Evolutionary conservation across 352 stramenopile species (phyloP), one percentile per base, ranked within the genome.

Genomic region (Phytophthora cajani): DNA sequence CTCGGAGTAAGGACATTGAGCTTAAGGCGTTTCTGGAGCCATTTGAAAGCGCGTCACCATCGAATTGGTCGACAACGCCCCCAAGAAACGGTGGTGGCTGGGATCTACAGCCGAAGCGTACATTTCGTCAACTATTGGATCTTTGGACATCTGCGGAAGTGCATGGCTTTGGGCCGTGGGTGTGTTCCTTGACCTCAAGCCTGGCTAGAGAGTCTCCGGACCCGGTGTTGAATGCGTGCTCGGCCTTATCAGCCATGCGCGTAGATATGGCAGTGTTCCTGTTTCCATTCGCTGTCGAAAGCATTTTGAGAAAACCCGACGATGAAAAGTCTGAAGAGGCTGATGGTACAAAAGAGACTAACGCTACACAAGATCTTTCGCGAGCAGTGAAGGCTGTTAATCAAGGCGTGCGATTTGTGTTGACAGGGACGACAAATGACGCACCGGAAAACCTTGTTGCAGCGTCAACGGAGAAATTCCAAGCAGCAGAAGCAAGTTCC

Each of bases 231-330:
- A 70, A 71, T 19, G 71, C 76, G 8, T 95, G 87, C 36, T 68
- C 73, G 1, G 57, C 62, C 3, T 60, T 96, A 19, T 51, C 73
- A 33, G 54, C 65, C 8, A 59, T 87, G 64, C 75, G 82, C 36
- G 60, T 72, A 19, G 84, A 93, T 58, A 75, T 95, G 50, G 84
- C 87, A 8, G 67, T 93, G 17, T 94, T 94, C 49, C 63, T 94
- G 2, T 93, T 97, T 55, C 88, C 89, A 0, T 92, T 91, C 27
- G 74, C 79, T 6, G 40, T 97, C 0, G 87, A 78, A 67, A 78
- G 55, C 54, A 74, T 80, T 51, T 59, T 80, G 12, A 61, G 62
- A 57, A 58, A n/a, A 25, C 9, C n/a, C 62, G 46, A 61, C 14
- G 51, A 63, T 38, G 19, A 60, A n/a, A 57, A 46, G 46, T 14